These are phyloP conservation scores for Pelargonium myrrhifolium DNA, from an alignment of 441 rosid genomes.

Conservation along the genomic window DNA sequence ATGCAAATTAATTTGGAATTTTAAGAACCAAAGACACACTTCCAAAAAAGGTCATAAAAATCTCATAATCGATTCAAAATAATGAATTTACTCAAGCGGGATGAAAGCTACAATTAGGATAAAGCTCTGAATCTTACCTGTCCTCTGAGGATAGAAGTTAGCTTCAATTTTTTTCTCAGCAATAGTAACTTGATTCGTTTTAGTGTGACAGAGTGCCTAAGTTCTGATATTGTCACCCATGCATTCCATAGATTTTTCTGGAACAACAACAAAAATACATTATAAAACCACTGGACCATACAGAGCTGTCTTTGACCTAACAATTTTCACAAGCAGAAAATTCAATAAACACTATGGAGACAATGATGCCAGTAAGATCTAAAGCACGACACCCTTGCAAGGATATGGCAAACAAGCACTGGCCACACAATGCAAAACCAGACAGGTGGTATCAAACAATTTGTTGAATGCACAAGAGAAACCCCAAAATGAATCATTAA, in stretches of 20 bases:
- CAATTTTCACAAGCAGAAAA: too few species aligned
- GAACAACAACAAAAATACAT: constrained; percentile 18
- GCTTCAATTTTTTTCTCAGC: constrained; percentile 53
- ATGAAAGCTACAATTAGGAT: not conserved
- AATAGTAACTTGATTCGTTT: constrained; percentile 55
- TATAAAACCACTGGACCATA: not conserved
- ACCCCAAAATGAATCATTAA: too few species aligned
- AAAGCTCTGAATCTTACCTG: constrained; percentile 39
- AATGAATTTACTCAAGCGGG: not conserved
- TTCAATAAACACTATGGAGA: too few species aligned
- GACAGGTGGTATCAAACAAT: too few species aligned
- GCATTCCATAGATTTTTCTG: constrained; percentile 66
- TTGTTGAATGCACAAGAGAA: too few species aligned
- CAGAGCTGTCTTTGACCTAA: too few species aligned
- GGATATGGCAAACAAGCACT: too few species aligned
- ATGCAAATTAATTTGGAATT: not conserved
- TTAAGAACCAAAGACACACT: not conserved
- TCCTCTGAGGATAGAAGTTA: constrained; percentile 52
- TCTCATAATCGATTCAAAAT: not conserved
- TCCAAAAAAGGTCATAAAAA: not conserved
- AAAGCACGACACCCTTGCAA: too few species aligned
- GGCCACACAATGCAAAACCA: too few species aligned
- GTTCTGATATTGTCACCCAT: constrained; percentile 59
- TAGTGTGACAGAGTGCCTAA: constrained; percentile 51
- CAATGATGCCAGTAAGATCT: too few species aligned